phyloP scores from a whole-genome alignment of 129 eudicot species.

The Flaveria trinervia region DNA sequence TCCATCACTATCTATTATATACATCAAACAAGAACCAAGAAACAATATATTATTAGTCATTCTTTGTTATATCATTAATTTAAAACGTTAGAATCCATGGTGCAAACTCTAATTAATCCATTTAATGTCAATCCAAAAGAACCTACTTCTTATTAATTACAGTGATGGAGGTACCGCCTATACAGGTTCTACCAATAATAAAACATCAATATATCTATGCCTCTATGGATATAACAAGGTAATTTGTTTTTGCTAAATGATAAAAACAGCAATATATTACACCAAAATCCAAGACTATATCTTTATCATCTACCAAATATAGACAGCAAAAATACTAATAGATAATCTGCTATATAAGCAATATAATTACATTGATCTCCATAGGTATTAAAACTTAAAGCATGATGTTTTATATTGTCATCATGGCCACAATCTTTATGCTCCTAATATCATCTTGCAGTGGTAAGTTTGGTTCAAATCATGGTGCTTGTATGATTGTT shows the following conservation, averaged over 20 bases:
- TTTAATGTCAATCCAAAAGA: background rate
- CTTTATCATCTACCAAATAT: constrained; percentile 4
- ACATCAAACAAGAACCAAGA: constrained; percentile 1
- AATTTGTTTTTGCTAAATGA: constrained; percentile 2
- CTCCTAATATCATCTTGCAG: constrained; percentile 27
- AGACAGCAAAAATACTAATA: background rate
- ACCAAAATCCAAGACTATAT: constrained; percentile 22
- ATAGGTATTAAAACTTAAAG: background rate
- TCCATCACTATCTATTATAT: constrained; percentile 6
- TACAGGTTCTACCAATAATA: constrained; percentile 28
- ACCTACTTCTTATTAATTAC: background rate
- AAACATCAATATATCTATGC: background rate
- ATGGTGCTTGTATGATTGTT: background rate
- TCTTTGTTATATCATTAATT: background rate
- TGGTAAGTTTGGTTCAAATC: constrained; percentile 31
- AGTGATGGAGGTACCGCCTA: constrained; percentile 26
- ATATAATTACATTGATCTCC: background rate
- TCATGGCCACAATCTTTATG: constrained; percentile 21
- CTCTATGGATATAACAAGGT: constrained; percentile 21
- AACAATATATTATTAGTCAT: background rate
- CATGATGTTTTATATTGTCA: constrained; percentile 24
- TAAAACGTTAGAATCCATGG: background rate
- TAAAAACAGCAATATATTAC: constrained; percentile 13
- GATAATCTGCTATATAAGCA: background rate
- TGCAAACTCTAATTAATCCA: background rate